A percentile compares a stretch with the other conserved stretches of the same genome.
These are phyloP conservation scores for Rhododendron williamsianum DNA, from an alignment of 148 eudicot species.

Conservation along the genomic window DNA sequence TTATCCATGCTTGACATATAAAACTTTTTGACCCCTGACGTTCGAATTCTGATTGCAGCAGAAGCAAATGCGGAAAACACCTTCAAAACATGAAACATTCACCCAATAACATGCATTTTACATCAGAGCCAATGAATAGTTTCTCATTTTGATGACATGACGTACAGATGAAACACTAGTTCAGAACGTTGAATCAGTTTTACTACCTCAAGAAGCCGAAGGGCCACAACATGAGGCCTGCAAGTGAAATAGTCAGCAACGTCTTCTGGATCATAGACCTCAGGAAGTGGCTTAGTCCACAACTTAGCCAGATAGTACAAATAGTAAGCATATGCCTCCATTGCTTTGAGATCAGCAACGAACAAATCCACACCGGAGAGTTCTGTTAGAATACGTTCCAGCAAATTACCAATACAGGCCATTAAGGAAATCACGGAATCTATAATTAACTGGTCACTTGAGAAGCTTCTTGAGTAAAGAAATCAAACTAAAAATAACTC, in stretches of 20 bases:
- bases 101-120: slow-evolving; percentile 9
- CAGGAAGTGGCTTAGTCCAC: slow-evolving; percentile 94
- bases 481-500: neutral
- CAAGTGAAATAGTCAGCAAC: slow-evolving; percentile 66
- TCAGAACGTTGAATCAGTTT: slow-evolving; percentile 1
- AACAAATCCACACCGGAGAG: slow-evolving; percentile 76
- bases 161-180: neutral
- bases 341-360: slow-evolving; percentile 74
- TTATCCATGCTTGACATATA: slow-evolving; percentile 25
- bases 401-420: neutral
- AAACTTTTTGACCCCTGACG: slow-evolving; percentile 36
- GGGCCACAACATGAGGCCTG: slow-evolving; percentile 85
- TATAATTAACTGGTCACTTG: neutral
- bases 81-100: slow-evolving; percentile 33
- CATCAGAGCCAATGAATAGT: neutral
- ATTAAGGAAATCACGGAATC: neutral
- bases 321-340: slow-evolving; percentile 59
- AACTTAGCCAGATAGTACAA: slow-evolving; percentile 56
- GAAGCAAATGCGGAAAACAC: slow-evolving; percentile 71
- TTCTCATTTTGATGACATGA: neutral
- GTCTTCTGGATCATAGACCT: slow-evolving; percentile 65
- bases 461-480: neutral
- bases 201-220: slow-evolving; percentile 86
- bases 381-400: slow-evolving; percentile 40
- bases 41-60: slow-evolving; percentile 65